Evolutionary conservation across 2,329 filamentous ascomycete genomes (phyloP).

Genomic region (Paraphoma sp.): DNA sequence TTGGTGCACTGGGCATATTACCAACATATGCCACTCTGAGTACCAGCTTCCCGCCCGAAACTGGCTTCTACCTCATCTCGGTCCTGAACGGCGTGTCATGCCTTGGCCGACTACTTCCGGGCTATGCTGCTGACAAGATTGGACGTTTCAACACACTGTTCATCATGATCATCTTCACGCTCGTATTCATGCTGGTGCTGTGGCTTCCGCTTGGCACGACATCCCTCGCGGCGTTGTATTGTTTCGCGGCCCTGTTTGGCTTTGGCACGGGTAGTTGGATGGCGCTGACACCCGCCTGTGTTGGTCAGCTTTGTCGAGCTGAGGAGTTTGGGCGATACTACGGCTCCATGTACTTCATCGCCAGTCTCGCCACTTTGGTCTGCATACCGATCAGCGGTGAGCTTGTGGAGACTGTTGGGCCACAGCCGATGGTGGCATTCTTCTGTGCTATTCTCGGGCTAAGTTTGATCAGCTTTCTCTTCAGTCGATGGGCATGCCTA

Average conservation of each 20-base stretch:
- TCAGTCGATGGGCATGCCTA: constrained; percentile 45
- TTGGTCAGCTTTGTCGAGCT: constrained; percentile 56
- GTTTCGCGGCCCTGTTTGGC: constrained; percentile 53
- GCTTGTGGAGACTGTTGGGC: constrained; percentile 42
- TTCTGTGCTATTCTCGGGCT: constrained; percentile 40
- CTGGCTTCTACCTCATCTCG: constrained; percentile 46
- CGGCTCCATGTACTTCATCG: constrained; percentile 55
- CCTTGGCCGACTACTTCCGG: constrained; percentile 49
- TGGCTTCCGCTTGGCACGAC: constrained; percentile 43
- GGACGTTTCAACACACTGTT: constrained; percentile 52
- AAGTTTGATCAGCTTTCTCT: constrained; percentile 38
- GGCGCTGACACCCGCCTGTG: constrained; percentile 53
- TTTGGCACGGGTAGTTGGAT: constrained; percentile 57
- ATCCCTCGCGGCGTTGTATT: constrained; percentile 46
- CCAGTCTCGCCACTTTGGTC: constrained; percentile 43
- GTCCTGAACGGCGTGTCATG: constrained; percentile 51
- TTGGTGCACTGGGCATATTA: constrained; percentile 47
- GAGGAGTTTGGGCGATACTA: constrained; percentile 59
- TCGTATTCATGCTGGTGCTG: constrained; percentile 45
- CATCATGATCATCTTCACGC: constrained; percentile 43
- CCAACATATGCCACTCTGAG: constrained; percentile 51
- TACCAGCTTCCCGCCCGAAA: constrained; percentile 39
- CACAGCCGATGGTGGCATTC: constrained; percentile 43
- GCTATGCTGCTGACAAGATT: constrained; percentile 49
- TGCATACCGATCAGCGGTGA: constrained; percentile 47